Conservation (phyloP, 2,329 filamentous ascomycete genomes). For the Alternaria burnsii region DNA sequence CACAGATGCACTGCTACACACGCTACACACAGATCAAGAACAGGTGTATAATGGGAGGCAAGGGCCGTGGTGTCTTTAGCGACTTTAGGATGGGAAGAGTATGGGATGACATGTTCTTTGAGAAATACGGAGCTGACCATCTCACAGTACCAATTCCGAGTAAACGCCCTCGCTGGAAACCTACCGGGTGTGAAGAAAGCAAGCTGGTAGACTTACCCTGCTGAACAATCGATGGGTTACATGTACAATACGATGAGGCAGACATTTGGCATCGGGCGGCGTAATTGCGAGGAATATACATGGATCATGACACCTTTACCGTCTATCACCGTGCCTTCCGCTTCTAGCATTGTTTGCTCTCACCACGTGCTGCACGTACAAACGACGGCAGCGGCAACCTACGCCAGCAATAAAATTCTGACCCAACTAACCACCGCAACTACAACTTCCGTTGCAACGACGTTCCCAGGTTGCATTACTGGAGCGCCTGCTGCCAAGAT, state of each 20-base stretch:
- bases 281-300: slow-evolving; percentile 30
- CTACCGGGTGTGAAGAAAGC: slow-evolving; percentile 95
- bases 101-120: slow-evolving; percentile 49
- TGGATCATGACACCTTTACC: slow-evolving; percentile 17
- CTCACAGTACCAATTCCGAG: slow-evolving; percentile 86
- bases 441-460: neutral
- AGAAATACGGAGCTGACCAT: slow-evolving; percentile 19
- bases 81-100: slow-evolving; percentile 94
- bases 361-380: slow-evolving; percentile 22
- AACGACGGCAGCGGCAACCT: slow-evolving; percentile 15
- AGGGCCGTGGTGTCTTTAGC: slow-evolving; percentile 85
- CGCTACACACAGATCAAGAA: slow-evolving; percentile 93
- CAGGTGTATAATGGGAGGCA: slow-evolving; percentile 90
- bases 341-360: slow-evolving; percentile 24
- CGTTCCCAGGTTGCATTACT: neutral
- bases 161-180: slow-evolving; percentile 84
- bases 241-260: slow-evolving; percentile 26
- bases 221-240: neutral
- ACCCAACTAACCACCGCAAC: slow-evolving; percentile 6
- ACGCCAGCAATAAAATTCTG: neutral
- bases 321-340: neutral
- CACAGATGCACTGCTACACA: slow-evolving; percentile 96
- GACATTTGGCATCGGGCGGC: slow-evolving; percentile 40
- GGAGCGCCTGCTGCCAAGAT: neutral
- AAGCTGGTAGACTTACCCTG: slow-evolving; percentile 75